These are phyloP conservation scores for Beta vulgaris DNA, from an alignment of 148 eudicot genomes.

Conservation along the genomic window DNA sequence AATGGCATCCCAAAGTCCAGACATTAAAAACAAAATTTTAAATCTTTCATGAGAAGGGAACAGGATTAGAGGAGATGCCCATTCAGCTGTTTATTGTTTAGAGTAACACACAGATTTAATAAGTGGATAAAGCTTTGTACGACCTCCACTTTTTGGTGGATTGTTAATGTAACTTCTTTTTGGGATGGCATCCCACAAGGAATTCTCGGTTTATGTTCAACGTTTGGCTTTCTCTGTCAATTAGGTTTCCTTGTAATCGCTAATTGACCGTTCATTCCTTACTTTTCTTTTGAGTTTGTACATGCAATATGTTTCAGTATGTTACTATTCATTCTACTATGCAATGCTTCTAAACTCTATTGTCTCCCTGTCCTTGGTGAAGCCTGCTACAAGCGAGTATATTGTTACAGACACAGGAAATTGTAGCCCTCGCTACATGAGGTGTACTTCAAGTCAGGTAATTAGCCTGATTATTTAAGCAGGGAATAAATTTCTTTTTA, in stretches of 20 bases:
- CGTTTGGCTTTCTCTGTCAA: neutral
- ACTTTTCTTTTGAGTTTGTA: neutral
- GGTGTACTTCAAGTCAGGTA: conserved; percentile 95
- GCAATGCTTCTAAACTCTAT: conserved; percentile 3
- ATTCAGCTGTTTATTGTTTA: neutral
- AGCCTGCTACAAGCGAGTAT: conserved; percentile 67
- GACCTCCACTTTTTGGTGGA: neutral
- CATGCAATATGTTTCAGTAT: neutral
- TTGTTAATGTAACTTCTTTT: neutral
- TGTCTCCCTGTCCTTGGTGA: conserved; percentile 1
- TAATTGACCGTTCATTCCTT: neutral
- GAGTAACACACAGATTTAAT: neutral
- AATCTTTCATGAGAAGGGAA: neutral
- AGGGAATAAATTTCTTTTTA: neutral
- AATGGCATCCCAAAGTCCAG: no score
- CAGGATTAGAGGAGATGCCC: neutral
- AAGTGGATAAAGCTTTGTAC: neutral
- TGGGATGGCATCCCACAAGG: neutral
- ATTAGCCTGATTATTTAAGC: neutral
- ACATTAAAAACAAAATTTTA: no score
- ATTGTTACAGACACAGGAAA: conserved; percentile 92
- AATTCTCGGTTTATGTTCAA: neutral
- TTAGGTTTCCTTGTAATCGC: neutral
- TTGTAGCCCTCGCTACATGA: conserved; percentile 92
- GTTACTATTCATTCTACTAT: neutral